phyloP scores from a whole-genome alignment of 1,284 basidiomycete species.

The Pyrrhoderma lamaoense region DNA sequence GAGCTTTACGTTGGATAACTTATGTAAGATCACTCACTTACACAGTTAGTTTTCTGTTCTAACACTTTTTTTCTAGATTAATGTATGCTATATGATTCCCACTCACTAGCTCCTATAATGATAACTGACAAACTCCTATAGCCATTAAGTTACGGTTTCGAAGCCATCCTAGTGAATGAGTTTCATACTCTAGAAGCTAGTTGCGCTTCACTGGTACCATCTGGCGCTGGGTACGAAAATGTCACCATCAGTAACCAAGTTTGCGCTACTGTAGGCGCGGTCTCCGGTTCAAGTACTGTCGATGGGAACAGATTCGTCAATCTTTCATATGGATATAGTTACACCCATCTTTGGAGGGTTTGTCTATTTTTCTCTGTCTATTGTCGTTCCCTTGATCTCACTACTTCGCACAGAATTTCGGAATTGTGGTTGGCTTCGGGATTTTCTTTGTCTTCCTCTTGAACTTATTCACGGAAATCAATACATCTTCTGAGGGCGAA shows the following conservation, averaged over 20 bases:
- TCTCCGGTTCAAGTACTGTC: conserved; percentile 21
- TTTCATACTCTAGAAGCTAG: conserved; percentile 40
- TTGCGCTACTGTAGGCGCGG: conserved; percentile 23
- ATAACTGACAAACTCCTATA: conserved; percentile 20
- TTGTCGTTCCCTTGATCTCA: too few species aligned
- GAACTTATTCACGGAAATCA: conserved; percentile 44
- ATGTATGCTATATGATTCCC: conserved; percentile 5
- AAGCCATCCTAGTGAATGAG: conserved; percentile 45
- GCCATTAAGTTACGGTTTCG: conserved; percentile 42
- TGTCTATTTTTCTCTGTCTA: too few species aligned
- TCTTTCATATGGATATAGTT: conserved; percentile 39
- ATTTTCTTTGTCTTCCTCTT: conserved; percentile 41
- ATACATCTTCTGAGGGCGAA: conserved; percentile 28
- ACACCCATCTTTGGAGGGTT: conserved; percentile 42
- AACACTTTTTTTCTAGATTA: conserved; percentile 21
- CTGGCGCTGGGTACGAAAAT: conserved; percentile 39
- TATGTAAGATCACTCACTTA: conserved; percentile 25
- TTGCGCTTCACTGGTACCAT: conserved; percentile 40
- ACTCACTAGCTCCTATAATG: background rate
- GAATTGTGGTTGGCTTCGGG: conserved; percentile 48
- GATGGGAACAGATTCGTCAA: conserved; percentile 31
- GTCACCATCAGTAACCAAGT: conserved; percentile 28
- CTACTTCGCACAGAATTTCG: conserved; percentile 31
- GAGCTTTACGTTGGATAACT: conserved; percentile 42
- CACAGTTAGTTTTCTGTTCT: conserved; percentile 27